Conservation (phyloP, 169 alveolate genomes). For the Plasmodium falciparum region DNA sequence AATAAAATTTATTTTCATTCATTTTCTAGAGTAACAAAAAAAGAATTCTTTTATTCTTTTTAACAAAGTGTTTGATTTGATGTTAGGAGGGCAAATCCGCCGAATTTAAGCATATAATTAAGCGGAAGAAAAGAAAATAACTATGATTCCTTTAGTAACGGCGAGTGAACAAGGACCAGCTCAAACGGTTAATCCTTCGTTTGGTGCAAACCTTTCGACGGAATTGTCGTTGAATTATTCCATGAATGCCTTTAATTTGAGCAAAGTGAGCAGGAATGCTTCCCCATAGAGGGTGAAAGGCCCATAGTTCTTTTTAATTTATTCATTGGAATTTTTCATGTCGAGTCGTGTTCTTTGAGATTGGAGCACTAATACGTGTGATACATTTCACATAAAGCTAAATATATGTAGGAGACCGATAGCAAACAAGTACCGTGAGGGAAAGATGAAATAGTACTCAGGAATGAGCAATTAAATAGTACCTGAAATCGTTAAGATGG, state of each 20-base stretch:
- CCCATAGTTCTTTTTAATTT: slow-evolving; percentile 85
- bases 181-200: slow-evolving; percentile 81
- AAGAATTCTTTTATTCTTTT: slow-evolving; percentile 23
- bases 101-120: slow-evolving; percentile 90
- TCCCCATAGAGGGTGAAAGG: slow-evolving; percentile 92
- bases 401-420: slow-evolving; percentile 93
- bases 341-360: slow-evolving; percentile 85
- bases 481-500: slow-evolving; percentile 92
- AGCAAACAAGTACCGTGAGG: slow-evolving; percentile 95
- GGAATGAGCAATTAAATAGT: slow-evolving; percentile 91
- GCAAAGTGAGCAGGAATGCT: slow-evolving; percentile 79
- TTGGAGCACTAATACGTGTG: slow-evolving; percentile 90
- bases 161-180: slow-evolving; percentile 95
- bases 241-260: background rate
- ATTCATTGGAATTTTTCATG: background rate
- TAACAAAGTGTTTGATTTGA: background rate
- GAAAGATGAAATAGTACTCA: slow-evolving; percentile 94
- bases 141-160: slow-evolving; percentile 92
- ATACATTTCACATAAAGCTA: slow-evolving; percentile 90
- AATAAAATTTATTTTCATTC: too few species aligned
- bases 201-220: background rate
- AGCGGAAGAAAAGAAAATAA: slow-evolving; percentile 92
- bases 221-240: background rate
- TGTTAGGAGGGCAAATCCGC: slow-evolving; percentile 90
- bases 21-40: too few species aligned